Conservation (phyloP, 75 land plant species). For the Cunninghamia lanceolata region DNA sequence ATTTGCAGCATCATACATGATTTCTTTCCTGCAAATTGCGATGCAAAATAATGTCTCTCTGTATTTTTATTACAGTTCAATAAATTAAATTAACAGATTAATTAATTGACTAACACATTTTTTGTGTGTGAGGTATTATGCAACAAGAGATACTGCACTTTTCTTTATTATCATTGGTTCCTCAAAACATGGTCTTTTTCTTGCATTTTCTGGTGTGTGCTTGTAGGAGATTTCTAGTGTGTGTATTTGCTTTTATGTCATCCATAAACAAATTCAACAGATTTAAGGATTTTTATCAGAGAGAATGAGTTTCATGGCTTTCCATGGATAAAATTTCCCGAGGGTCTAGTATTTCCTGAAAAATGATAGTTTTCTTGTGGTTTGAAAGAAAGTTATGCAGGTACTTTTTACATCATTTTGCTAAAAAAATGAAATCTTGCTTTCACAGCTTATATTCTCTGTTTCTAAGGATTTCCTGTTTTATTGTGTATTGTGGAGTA, state of each 20-base stretch:
- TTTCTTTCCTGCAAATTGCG: neutral
- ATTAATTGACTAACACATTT: no score
- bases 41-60: neutral
- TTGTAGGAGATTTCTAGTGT: neutral
- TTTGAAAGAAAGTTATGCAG: neutral
- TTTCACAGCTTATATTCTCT: neutral
- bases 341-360: neutral
- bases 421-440: neutral
- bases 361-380: neutral
- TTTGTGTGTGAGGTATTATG: neutral
- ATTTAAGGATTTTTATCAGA: neutral
- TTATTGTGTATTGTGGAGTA: neutral
- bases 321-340: no score
- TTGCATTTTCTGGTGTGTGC: neutral
- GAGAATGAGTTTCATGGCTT: neutral
- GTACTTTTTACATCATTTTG: neutral
- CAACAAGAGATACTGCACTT: neutral
- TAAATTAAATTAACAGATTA: neutral
- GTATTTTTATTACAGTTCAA: neutral
- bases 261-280: neutral
- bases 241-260: neutral
- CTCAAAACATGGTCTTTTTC: neutral
- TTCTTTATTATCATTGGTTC: neutral
- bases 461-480: neutral
- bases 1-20: neutral